A percentile compares a stretch with the other conserved stretches of the same genome.
Evolutionary conservation across 2,329 filamentous ascomycete species (phyloP).

Genomic region (Cercospora sojina): DNA sequence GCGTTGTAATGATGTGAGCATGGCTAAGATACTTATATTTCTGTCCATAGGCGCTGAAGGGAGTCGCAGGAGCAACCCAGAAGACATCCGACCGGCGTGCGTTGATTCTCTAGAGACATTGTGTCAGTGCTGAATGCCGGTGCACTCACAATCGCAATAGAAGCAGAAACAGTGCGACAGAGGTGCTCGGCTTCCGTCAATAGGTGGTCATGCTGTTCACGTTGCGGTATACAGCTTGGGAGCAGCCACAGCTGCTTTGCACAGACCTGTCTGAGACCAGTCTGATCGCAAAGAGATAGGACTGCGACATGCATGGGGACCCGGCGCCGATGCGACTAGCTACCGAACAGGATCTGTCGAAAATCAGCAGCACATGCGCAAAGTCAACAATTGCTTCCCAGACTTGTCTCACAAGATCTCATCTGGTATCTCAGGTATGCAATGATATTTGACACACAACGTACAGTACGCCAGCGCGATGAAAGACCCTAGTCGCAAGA

Average conservation of each 20-base stretch:
- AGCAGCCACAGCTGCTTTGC: background rate
- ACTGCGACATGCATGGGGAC: background rate
- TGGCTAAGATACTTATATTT: background rate
- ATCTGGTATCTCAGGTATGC: constrained; percentile 15
- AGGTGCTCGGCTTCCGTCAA: background rate
- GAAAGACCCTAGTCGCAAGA: constrained; percentile 2
- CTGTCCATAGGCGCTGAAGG: background rate
- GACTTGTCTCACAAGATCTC: background rate
- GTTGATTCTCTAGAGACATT: background rate
- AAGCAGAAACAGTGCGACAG: background rate
- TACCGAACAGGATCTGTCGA: background rate
- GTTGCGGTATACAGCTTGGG: background rate
- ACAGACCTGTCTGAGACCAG: background rate
- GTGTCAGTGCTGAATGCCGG: background rate
- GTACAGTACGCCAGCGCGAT: constrained; percentile 11
- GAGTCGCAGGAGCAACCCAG: too few species aligned
- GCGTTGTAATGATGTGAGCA: background rate
- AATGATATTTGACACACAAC: constrained; percentile 14
- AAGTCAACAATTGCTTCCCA: background rate
- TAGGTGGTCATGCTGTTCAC: background rate
- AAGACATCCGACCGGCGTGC: background rate
- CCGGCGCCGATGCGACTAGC: background rate
- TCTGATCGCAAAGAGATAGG: background rate
- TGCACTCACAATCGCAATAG: background rate
- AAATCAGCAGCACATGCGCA: background rate